A percentile compares a stretch with the other conserved stretches of the same genome.
These are phyloP conservation scores for Falciphora oryzae DNA, from an alignment of 2,329 filamentous ascomycete genomes.

Conservation along the genomic window DNA sequence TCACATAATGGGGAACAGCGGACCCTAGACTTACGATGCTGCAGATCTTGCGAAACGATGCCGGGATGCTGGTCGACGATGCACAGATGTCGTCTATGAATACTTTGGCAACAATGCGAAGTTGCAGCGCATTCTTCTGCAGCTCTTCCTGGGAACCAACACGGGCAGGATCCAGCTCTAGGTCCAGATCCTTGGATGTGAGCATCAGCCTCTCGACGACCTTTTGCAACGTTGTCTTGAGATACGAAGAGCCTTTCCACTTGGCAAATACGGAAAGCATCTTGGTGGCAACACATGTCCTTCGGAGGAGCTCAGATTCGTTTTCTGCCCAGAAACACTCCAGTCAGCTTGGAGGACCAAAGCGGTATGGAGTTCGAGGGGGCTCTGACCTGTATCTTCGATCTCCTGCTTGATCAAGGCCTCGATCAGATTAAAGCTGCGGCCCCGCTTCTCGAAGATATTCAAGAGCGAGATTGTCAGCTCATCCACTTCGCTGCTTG, in stretches of 20 bases:
- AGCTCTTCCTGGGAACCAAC: constrained; percentile 55
- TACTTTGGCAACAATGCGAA: constrained; percentile 62
- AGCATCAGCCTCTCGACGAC: constrained; percentile 61
- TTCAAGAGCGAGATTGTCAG: constrained; percentile 62
- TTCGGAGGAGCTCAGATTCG: constrained; percentile 60
- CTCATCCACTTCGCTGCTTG: constrained; percentile 63
- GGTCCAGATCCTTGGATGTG: constrained; percentile 60
- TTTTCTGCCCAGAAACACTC: constrained; percentile 43
- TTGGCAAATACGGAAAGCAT: constrained; percentile 67
- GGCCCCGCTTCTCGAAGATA: constrained; percentile 62
- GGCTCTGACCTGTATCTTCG: constrained; percentile 51
- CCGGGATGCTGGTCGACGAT: constrained; percentile 54
- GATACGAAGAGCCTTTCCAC: constrained; percentile 61
- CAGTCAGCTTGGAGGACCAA: not conserved
- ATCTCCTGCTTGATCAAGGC: constrained; percentile 64
- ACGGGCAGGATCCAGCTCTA: constrained; percentile 61
- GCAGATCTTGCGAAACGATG: constrained; percentile 62
- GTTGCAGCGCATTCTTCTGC: constrained; percentile 59
- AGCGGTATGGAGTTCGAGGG: not conserved
- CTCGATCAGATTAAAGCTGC: constrained; percentile 58
- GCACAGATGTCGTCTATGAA: constrained; percentile 67
- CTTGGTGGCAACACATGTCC: constrained; percentile 66
- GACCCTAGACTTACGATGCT: constrained; percentile 45
- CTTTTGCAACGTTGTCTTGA: constrained; percentile 59
- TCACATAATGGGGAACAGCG: not conserved